Evolutionary conservation across 371 early-diverging fungal genomes (phyloP).

Genomic region (Blakeslea trispora): DNA sequence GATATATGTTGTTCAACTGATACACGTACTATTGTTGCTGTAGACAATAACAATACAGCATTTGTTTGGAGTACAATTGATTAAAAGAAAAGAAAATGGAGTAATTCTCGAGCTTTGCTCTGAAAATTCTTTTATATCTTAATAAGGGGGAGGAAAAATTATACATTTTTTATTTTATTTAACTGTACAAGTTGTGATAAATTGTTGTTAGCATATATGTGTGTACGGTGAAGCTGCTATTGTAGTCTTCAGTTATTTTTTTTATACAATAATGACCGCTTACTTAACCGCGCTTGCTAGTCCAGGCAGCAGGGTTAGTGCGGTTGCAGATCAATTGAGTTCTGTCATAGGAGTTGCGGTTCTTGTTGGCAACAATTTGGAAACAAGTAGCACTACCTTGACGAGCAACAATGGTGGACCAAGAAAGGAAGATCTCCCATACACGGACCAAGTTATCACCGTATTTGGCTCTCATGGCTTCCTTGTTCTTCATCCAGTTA

Average conservation of each 20-base stretch:
- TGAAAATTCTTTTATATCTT: too few relatives aligned
- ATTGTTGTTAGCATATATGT: too few relatives aligned
- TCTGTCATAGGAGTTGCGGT: conserved; percentile 92
- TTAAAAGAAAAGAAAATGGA: too few relatives aligned
- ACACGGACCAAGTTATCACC: conserved; percentile 83
- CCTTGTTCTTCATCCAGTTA: conserved; percentile 96
- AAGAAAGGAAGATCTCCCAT: conserved; percentile 97
- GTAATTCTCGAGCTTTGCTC: too few relatives aligned
- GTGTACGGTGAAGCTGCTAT: too few relatives aligned
- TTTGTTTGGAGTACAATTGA: conserved; percentile 37
- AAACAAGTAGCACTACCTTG: conserved; percentile 96
- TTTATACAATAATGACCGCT: conserved; percentile 11
- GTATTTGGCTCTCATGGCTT: conserved; percentile 76
- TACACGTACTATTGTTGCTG: conserved; percentile 36
- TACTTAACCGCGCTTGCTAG: conserved; percentile 22
- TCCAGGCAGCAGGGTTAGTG: conserved; percentile 47
- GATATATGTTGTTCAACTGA: conserved; percentile 40
- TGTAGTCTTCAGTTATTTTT: not conserved
- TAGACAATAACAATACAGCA: conserved; percentile 36
- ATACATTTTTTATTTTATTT: conserved; percentile 6
- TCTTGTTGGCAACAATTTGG: conserved; percentile 96
- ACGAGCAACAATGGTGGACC: conserved; percentile 92
- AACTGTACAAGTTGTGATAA: not conserved
- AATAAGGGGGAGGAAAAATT: too few relatives aligned
- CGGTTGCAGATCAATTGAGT: conserved; percentile 58